phyloP scores from a whole-genome alignment of 257 asterid genomes.

The Mentha longifolia region DNA sequence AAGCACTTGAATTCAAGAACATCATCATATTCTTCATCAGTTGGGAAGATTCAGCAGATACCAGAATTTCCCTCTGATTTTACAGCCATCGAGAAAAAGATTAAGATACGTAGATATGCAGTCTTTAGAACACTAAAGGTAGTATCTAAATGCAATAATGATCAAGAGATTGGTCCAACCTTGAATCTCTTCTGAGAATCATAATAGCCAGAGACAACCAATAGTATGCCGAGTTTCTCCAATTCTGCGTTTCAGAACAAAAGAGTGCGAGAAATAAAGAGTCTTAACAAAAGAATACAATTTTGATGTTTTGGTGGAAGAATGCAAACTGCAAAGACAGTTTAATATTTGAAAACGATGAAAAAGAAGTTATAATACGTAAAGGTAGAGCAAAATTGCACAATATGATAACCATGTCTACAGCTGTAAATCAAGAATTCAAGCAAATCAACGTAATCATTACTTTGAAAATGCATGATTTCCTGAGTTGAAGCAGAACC shows the following conservation, averaged over 20 bases:
- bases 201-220: slow-evolving; percentile 79
- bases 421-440: background rate
- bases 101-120: background rate
- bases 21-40: slow-evolving; percentile 51
- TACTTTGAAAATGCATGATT: slow-evolving; percentile 67
- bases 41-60: slow-evolving; percentile 57
- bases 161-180: slow-evolving; percentile 44
- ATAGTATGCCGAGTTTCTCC: slow-evolving; percentile 62
- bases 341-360: background rate
- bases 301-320: background rate
- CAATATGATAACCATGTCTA: background rate
- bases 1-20: slow-evolving; percentile 49
- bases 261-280: slow-evolving; percentile 6
- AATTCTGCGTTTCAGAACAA: slow-evolving; percentile 48
- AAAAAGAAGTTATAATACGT: background rate
- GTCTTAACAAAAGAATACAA: background rate
- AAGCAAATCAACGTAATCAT: slow-evolving; percentile 8
- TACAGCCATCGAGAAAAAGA: slow-evolving; percentile 15
- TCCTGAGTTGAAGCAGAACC: slow-evolving; percentile 56
- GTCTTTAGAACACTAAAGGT: background rate
- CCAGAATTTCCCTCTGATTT: slow-evolving; percentile 65
- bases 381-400: slow-evolving; percentile 7
- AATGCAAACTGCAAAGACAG: background rate
- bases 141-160: slow-evolving; percentile 11
- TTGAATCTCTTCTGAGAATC: slow-evolving; percentile 74